Evolutionary conservation across 169 alveolate species (phyloP), one percentile per base, ranked within the genome.

Genomic region (Perkinsus marinus): DNA sequence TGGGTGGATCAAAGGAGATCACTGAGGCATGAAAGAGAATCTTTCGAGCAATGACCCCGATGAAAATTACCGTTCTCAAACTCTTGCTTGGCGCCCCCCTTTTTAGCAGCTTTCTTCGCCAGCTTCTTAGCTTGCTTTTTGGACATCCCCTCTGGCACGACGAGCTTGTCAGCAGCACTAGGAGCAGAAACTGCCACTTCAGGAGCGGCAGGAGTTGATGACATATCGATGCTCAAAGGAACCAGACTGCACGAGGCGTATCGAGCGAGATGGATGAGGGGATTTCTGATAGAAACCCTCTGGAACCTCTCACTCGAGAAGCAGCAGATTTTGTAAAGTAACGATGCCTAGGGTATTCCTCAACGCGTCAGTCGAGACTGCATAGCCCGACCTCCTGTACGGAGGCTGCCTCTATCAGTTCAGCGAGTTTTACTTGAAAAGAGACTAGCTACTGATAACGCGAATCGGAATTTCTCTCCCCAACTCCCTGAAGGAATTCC

Each of bases 1-100:
- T 89, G 36, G 94, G 94, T 0, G 94, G 94, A 0, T 89, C 94
- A 43, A 92, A 69, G 69, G 89, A 38, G 92, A 92, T 39, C 6
- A 30, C 43, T 91, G 43, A 34, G 43, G 39, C 26, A 38, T 26
- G 39, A 30, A 16, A 38, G 39, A 36, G 3, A 17, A 9, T 36
- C 10, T 17, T 34, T 30, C 0, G 26, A 13, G 37, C 79, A 30
- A 57, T 26, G 3, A 13, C 79, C 5, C 79, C 79, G 37, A 2
- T 19, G 30, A 57, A 13, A 0, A 39, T 22, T 39, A 22, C 39
- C 43, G 13, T 34, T 38, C 91, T 38, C 91, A 17, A 38, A 89
- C 17, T 19, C 79, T 26, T 79, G 34, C 89, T 68, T 68, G 39
- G 0, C 7, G 5, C 39, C 79, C 37, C 68, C 38, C 68, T 89